Percentiles rank a stretch among this genome's conserved stretches.
phyloP scores from a whole-genome alignment of 192 early-diverging fungal genomes.

The Phycomyces nitens region DNA sequence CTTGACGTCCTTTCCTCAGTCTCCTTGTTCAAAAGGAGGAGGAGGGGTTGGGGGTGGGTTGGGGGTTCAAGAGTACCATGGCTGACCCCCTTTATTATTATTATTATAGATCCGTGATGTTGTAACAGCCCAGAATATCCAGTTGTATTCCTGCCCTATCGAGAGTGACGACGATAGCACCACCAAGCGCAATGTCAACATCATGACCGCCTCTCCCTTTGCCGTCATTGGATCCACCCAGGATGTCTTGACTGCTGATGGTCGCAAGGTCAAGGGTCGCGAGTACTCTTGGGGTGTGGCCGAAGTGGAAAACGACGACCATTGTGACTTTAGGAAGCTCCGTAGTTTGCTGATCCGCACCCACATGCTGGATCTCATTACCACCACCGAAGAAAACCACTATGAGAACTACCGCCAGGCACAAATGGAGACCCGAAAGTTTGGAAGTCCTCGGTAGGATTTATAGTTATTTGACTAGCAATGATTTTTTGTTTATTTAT shows the following conservation, averaged over 20 bases:
- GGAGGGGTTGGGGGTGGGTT: no score
- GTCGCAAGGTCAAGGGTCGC: conserved; percentile 86
- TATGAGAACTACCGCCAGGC: conserved; percentile 91
- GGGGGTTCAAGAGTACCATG: neutral
- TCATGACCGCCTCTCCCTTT: conserved; percentile 92
- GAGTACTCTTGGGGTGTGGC: conserved; percentile 92
- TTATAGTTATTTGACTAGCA: neutral
- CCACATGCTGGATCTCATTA: conserved; percentile 96
- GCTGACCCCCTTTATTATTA: conserved; percentile 13
- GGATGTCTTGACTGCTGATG: conserved; percentile 78
- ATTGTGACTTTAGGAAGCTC: conserved; percentile 94
- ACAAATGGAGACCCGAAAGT: conserved; percentile 89
- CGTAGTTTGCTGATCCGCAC: conserved; percentile 85
- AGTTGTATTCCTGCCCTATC: conserved; percentile 77
- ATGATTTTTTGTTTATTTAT: neutral
- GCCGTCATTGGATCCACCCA: conserved; percentile 90
- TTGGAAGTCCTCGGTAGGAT: conserved; percentile 72
- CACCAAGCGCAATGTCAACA: conserved; percentile 77
- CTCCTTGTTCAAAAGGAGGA: neutral
- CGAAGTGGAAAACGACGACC: conserved; percentile 95
- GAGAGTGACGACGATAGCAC: conserved; percentile 78
- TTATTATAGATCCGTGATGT: conserved; percentile 67
- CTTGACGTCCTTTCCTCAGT: neutral
- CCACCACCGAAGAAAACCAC: conserved; percentile 91
- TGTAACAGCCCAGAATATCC: conserved; percentile 80